phyloP scores from a whole-genome alignment of 495 filamentous ascomycete species.

The Amniculicola lignicola region DNA sequence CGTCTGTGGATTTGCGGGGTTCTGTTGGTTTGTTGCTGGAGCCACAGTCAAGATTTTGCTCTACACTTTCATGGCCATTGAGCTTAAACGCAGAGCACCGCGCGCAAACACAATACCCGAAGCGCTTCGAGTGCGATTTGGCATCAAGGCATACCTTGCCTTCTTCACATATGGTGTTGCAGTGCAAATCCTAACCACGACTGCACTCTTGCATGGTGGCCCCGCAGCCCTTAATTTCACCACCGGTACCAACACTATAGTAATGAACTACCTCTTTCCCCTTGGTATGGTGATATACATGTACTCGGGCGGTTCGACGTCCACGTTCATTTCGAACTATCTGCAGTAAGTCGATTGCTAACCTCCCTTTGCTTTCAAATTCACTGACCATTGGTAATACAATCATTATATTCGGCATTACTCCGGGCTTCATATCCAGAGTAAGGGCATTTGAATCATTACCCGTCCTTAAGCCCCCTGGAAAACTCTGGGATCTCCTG shows the following conservation, averaged over 20 bases:
- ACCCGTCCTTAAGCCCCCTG: constrained; percentile 14
- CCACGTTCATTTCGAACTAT: constrained; percentile 41
- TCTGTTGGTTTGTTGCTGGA: constrained; percentile 17
- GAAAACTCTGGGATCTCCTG: constrained; percentile 26
- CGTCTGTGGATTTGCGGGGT: constrained; percentile 48
- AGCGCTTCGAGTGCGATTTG: constrained; percentile 27
- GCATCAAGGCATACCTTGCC: constrained; percentile 53
- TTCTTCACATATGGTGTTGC: constrained; percentile 45
- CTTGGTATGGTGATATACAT: constrained; percentile 46
- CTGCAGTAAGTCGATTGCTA: neutral
- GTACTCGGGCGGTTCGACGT: constrained; percentile 47
- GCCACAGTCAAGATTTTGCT: constrained; percentile 28
- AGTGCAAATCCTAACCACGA: constrained; percentile 47
- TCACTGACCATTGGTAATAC: constrained; percentile 4
- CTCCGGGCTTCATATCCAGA: constrained; percentile 41
- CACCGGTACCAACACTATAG: constrained; percentile 48
- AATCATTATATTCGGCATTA: constrained; percentile 37
- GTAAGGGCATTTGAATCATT: constrained; percentile 31
- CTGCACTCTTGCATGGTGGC: constrained; percentile 47
- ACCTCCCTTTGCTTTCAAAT: neutral
- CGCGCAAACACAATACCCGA: constrained; percentile 29
- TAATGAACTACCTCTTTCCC: constrained; percentile 45
- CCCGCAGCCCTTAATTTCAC: constrained; percentile 34
- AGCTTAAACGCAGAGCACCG: constrained; percentile 25
- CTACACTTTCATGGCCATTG: constrained; percentile 28